Evolutionary conservation across 1,284 basidiomycete species (phyloP).

Genomic region (Sporisorium reilianum): DNA sequence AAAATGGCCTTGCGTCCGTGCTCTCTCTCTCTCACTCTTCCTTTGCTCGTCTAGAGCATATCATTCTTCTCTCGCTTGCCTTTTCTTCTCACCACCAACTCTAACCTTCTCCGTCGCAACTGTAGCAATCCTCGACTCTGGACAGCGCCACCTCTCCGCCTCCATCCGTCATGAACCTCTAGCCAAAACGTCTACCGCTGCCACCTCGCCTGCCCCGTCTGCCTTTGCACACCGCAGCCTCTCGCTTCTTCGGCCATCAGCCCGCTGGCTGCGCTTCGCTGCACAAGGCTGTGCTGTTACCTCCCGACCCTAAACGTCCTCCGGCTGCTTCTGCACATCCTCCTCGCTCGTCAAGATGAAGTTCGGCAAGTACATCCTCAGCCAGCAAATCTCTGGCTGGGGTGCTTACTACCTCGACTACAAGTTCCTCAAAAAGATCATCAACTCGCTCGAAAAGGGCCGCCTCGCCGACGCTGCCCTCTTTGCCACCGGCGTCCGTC

Average conservation of each 20-base stretch:
- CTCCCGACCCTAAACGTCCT: background rate
- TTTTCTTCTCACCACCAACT: background rate
- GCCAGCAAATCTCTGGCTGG: slow-evolving; percentile 97
- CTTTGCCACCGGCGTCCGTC: slow-evolving; percentile 84
- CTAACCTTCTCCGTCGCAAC: background rate
- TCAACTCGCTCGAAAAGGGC: slow-evolving; percentile 94
- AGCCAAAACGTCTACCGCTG: background rate
- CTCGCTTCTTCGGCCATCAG: slow-evolving; percentile 1
- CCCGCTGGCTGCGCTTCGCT: background rate
- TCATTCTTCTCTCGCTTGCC: background rate
- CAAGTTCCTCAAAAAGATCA: slow-evolving; percentile 98
- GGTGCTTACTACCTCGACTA: slow-evolving; percentile 96
- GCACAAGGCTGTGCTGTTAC: background rate
- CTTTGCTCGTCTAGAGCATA: background rate
- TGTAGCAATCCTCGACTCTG: background rate
- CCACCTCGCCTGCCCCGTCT: background rate
- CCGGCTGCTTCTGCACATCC: background rate
- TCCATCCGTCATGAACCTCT: slow-evolving; percentile 1
- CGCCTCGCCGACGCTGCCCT: slow-evolving; percentile 89
- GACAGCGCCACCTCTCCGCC: background rate
- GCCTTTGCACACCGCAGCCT: background rate
- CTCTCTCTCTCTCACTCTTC: background rate
- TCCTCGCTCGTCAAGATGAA: slow-evolving; percentile 69
- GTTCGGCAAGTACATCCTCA: slow-evolving; percentile 99
- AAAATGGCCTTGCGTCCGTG: background rate